Conservation (phyloP, 148 eudicot genomes). For the Rhododendron vialii region DNA sequence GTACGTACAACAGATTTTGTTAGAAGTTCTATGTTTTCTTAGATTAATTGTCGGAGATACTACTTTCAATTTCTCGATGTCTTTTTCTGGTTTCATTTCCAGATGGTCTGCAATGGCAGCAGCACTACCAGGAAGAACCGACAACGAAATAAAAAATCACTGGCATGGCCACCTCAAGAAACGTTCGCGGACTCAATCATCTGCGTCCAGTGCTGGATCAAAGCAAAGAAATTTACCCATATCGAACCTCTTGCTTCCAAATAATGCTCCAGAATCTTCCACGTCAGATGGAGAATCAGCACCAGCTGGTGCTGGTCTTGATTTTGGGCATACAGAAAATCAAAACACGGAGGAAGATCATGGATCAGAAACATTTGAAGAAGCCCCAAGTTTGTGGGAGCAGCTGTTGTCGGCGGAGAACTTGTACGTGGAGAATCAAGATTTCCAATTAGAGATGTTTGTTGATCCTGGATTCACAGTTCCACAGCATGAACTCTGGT, state of each 20-base stretch:
- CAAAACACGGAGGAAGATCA: background rate
- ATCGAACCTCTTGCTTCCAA: background rate
- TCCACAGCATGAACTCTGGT: background rate
- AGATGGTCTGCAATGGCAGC: slow-evolving; percentile 14
- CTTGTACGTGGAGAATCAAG: background rate
- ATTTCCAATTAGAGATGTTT: background rate
- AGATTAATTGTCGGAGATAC: background rate
- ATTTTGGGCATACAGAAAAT: background rate
- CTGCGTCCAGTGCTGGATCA: background rate
- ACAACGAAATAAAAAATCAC: slow-evolving; percentile 8
- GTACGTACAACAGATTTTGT: background rate
- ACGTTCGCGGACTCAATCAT: background rate
- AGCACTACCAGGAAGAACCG: slow-evolving; percentile 1
- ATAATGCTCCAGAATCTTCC: background rate
- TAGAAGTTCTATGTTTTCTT: background rate
- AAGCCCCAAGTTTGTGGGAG: background rate
- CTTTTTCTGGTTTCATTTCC: background rate
- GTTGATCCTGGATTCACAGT: background rate
- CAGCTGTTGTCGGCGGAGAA: background rate
- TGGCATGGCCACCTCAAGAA: slow-evolving; percentile 10
- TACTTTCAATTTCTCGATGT: background rate
- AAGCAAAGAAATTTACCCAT: background rate
- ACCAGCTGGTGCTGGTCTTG: background rate
- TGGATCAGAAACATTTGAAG: background rate
- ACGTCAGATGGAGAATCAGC: no score